These are phyloP conservation scores for Alternaria brassicae DNA, from an alignment of 2,329 filamentous ascomycete species.

Conservation along the genomic window DNA sequence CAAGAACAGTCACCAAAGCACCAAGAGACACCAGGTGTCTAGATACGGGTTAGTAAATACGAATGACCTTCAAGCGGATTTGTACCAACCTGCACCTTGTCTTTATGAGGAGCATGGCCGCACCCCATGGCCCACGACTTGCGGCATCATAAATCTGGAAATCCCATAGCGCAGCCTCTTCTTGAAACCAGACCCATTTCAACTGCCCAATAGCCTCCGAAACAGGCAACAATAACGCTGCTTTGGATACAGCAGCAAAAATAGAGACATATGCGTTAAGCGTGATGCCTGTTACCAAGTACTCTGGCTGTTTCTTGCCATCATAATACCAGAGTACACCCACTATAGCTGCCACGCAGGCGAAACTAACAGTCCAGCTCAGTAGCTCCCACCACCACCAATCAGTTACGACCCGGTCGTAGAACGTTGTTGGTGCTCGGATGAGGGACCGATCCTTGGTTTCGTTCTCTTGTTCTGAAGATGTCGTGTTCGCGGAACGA, in stretches of 20 bases:
- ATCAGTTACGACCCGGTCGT: conserved; percentile 22
- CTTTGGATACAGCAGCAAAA: conserved; percentile 27
- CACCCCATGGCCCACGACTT: conserved; percentile 29
- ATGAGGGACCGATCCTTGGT: conserved; percentile 8
- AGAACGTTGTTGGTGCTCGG: conserved; percentile 22
- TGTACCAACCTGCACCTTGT: conserved; percentile 22
- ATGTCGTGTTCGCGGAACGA: neutral
- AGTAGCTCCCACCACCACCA: conserved; percentile 33
- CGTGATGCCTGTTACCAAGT: conserved; percentile 22
- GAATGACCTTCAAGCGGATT: neutral
- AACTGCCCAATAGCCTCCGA: conserved; percentile 32
- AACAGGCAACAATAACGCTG: conserved; percentile 28
- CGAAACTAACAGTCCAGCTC: conserved; percentile 23
- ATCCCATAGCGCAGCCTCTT: conserved; percentile 18
- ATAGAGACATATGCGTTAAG: conserved; percentile 28
- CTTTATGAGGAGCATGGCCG: conserved; percentile 21
- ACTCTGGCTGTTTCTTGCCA: conserved; percentile 21
- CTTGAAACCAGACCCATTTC: conserved; percentile 33
- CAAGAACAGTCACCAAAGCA: conserved; percentile 20
- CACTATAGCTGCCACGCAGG: conserved; percentile 21
- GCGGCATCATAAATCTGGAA: conserved; percentile 26
- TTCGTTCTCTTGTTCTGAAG: neutral
- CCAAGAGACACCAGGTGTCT: conserved; percentile 19
- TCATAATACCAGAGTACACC: conserved; percentile 21
- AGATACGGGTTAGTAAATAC: neutral